These are phyloP conservation scores for Rhizopogon vinicolor DNA, from an alignment of 768 basidiomycete genomes.

Conservation along the genomic window DNA sequence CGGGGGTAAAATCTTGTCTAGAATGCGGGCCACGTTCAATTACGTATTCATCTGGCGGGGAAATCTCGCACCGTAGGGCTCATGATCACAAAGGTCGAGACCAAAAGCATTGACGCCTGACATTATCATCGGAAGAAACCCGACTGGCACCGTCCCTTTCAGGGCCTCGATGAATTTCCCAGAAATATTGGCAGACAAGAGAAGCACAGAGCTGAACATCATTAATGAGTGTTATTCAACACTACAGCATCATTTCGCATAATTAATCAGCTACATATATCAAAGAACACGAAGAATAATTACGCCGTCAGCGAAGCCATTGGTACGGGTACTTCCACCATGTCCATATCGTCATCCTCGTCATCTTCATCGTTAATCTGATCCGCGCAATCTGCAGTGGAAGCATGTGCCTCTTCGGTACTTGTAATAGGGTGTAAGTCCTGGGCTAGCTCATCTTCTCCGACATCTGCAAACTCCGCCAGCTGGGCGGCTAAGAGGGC, in stretches of 20 bases:
- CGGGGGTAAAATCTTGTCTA: background rate
- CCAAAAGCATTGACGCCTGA: background rate
- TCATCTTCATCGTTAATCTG: slow-evolving; percentile 2
- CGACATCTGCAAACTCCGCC: slow-evolving; percentile 54
- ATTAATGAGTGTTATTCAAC: background rate
- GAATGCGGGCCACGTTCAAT: background rate
- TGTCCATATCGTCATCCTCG: slow-evolving; percentile 19
- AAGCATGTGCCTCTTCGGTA: background rate
- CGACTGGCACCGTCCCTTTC: background rate
- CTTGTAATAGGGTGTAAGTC: slow-evolving; percentile 14
- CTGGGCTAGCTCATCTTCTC: slow-evolving; percentile 25
- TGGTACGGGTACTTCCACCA: slow-evolving; percentile 22
- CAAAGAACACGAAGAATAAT: slow-evolving; percentile 3
- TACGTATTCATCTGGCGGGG: background rate
- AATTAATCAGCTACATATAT: background rate
- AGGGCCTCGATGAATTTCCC: background rate
- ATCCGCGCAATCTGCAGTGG: background rate
- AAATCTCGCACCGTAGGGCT: background rate
- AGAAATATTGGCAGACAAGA: background rate
- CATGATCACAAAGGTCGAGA: background rate
- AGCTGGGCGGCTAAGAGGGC: slow-evolving; percentile 71
- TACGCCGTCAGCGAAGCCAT: slow-evolving; percentile 12
- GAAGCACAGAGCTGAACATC: background rate
- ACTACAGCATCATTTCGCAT: background rate
- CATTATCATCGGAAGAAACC: background rate